These are phyloP conservation scores for Exophiala phaeomuriformis DNA, from an alignment of 2,329 filamentous ascomycete genomes.

Conservation along the genomic window DNA sequence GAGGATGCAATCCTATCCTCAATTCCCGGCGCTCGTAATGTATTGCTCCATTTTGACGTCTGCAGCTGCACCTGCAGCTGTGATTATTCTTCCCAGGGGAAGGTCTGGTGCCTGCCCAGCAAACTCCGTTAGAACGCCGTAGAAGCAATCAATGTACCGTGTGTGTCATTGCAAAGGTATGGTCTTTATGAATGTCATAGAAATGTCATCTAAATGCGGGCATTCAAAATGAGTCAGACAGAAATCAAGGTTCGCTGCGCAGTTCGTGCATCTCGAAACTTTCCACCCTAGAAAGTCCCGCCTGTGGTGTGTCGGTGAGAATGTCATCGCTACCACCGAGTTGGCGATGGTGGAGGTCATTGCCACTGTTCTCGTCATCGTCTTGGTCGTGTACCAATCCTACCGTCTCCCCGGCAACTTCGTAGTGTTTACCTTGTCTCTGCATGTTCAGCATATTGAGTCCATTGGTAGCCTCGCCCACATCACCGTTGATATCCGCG, in stretches of 20 bases:
- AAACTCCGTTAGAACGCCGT: too few species aligned
- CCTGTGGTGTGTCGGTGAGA: background rate
- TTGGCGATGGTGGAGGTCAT: background rate
- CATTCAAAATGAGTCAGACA: background rate
- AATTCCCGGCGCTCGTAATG: too few species aligned
- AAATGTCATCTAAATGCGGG: background rate
- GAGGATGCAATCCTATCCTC: too few species aligned
- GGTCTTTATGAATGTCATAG: background rate
- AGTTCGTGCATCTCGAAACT: background rate
- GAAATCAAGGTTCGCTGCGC: background rate
- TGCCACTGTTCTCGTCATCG: constrained; percentile 2
- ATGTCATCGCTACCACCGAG: background rate
- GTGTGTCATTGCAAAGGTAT: too few species aligned
- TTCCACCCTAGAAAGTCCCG: background rate
- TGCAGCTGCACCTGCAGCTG: too few species aligned
- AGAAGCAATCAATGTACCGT: too few species aligned
- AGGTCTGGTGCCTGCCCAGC: too few species aligned
- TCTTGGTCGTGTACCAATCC: constrained; percentile 16
- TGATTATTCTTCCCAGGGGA: too few species aligned
- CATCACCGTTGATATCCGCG: background rate
- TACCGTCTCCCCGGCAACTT: constrained; percentile 9
- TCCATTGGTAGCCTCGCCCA: background rate
- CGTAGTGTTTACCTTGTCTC: background rate
- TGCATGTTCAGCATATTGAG: background rate
- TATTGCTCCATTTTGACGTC: too few species aligned